These are phyloP conservation scores for button mushroom (Agaricus bisporus) DNA, from an alignment of 768 basidiomycete species.

Conservation along the genomic window DNA sequence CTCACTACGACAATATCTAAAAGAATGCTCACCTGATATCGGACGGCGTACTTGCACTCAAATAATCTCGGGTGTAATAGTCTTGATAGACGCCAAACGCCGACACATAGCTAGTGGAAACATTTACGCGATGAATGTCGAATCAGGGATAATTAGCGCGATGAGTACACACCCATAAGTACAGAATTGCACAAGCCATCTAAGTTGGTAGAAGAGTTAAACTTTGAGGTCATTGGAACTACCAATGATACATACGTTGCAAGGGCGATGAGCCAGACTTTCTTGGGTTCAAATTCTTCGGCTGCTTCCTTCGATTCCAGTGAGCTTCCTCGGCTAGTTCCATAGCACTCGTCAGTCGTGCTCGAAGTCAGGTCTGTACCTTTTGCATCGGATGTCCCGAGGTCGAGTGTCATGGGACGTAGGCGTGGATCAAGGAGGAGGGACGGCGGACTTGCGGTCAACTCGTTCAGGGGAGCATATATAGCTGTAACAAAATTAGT, in stretches of 20 bases:
- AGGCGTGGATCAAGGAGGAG: background rate
- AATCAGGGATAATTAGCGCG: background rate
- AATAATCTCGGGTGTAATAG: slow-evolving; percentile 35
- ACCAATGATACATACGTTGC: slow-evolving; percentile 32
- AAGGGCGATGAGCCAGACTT: slow-evolving; percentile 36
- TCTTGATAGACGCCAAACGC: slow-evolving; percentile 46
- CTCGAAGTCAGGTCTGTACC: background rate
- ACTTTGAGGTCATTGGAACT: background rate
- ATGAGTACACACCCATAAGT: slow-evolving; percentile 33
- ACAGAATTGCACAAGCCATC: slow-evolving; percentile 40
- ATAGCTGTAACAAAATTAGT: slow-evolving; percentile 11
- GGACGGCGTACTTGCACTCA: slow-evolving; percentile 33
- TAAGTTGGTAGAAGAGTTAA: slow-evolving; percentile 10
- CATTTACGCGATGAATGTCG: slow-evolving; percentile 1
- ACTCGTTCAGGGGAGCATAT: background rate
- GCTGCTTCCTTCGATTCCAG: background rate
- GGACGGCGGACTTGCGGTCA: background rate
- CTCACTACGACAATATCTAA: background rate
- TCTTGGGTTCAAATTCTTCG: slow-evolving; percentile 18
- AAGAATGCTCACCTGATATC: slow-evolving; percentile 30
- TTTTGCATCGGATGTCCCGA: background rate
- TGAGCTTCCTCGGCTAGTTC: background rate
- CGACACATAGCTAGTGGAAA: slow-evolving; percentile 30
- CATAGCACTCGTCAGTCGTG: background rate
- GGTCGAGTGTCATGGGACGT: background rate